Conservation (phyloP, 2,329 filamentous ascomycete species). For the Ampelomyces quisqualis region DNA sequence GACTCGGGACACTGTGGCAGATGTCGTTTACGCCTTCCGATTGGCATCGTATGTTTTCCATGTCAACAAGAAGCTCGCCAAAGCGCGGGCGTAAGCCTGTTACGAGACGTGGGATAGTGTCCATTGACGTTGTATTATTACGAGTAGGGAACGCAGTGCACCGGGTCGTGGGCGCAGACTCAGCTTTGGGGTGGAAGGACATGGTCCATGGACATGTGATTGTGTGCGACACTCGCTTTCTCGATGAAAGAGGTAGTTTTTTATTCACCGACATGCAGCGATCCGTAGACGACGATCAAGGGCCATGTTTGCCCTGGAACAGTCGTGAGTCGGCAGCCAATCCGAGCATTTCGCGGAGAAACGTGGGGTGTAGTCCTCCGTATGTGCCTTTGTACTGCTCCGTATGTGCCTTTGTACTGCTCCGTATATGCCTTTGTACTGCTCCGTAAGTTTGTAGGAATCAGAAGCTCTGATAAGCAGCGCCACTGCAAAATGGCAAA, state of each 20-base stretch:
- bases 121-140: constrained; percentile 10
- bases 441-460: too few relatives aligned
- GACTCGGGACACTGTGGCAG: constrained; percentile 16
- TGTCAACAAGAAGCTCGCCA: constrained; percentile 16
- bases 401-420: too few relatives aligned
- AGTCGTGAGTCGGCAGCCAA: constrained; percentile 17
- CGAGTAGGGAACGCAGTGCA: constrained; percentile 3
- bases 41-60: constrained; percentile 9
- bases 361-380: constrained; percentile 33
- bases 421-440: too few relatives aligned
- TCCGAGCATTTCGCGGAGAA: constrained; percentile 9
- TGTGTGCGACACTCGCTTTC: neutral
- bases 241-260: constrained; percentile 18
- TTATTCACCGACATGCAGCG: constrained; percentile 3
- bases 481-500: constrained; percentile 1
- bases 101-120: constrained; percentile 37
- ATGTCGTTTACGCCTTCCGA: constrained; percentile 17
- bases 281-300: too few relatives aligned
- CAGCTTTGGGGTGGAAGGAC: constrained; percentile 20
- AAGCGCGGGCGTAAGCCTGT: constrained; percentile 22
- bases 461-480: constrained; percentile 26
- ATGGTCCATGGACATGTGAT: constrained; percentile 5
- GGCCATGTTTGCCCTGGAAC: constrained; percentile 12
- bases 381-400: too few relatives aligned
- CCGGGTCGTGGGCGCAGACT: constrained; percentile 15